These are phyloP conservation scores for Fusarium hainanense DNA, from an alignment of 2,329 filamentous ascomycete genomes.

Conservation along the genomic window DNA sequence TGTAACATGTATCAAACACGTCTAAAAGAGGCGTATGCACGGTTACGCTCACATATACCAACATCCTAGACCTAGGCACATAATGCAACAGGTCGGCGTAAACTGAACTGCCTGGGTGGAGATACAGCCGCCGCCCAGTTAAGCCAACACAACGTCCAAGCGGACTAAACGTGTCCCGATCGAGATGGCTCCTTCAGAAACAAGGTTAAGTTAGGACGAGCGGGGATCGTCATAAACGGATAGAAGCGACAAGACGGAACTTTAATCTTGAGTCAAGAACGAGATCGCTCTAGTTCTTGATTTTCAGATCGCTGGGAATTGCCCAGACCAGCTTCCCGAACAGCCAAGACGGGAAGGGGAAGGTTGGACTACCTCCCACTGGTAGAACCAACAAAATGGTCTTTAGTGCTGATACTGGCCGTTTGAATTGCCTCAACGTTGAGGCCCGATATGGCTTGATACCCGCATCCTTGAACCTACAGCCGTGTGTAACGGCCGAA, in stretches of 20 bases:
- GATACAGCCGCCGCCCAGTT: too few species aligned
- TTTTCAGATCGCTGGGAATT: not conserved
- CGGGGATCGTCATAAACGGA: not conserved
- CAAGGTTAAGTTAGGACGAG: not conserved
- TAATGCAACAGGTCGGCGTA: too few species aligned
- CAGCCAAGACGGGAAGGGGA: too few species aligned
- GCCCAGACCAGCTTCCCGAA: not conserved
- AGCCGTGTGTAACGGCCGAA: not conserved
- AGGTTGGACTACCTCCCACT: not conserved
- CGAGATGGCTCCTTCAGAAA: not conserved
- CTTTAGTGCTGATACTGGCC: not conserved
- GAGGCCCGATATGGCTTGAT: slow-evolving; percentile 1
- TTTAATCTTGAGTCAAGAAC: not conserved
- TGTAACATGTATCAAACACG: not conserved
- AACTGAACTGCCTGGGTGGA: too few species aligned
- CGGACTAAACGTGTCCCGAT: too few species aligned
- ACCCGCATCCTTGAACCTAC: not conserved
- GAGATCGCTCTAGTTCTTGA: not conserved
- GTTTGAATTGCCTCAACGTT: not conserved
- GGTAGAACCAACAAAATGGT: not conserved
- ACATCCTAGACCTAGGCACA: too few species aligned
- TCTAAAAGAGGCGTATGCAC: not conserved
- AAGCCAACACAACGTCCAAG: not conserved
- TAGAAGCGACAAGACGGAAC: not conserved
- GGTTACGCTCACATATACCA: not conserved